Evolutionary conservation across 805 yeast species (phyloP).

Genomic region (Peterozyma toletana): DNA sequence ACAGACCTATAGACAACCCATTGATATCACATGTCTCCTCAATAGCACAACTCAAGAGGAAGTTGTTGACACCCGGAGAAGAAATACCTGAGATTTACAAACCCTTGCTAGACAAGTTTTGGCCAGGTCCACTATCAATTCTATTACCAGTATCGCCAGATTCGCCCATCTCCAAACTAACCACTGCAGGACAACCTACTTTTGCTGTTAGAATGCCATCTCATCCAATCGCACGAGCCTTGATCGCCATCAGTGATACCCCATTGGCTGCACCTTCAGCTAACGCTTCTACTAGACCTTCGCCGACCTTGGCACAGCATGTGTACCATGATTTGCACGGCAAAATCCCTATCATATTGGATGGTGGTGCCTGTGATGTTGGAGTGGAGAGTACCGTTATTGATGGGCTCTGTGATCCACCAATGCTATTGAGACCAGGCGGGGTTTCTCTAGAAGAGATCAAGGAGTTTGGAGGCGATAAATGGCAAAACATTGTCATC

Average conservation of each 20-base stretch:
- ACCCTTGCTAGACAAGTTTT: constrained; percentile 57
- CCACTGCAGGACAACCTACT: constrained; percentile 84
- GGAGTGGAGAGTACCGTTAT: constrained; percentile 95
- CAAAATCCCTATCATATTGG: constrained; percentile 75
- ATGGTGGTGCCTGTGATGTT: constrained; percentile 83
- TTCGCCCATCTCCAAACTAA: constrained; percentile 57
- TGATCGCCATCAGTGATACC: constrained; percentile 74
- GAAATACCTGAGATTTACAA: constrained; percentile 63
- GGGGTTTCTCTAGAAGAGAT: constrained; percentile 83
- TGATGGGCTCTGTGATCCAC: constrained; percentile 82
- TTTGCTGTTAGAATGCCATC: constrained; percentile 89
- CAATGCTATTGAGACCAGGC: constrained; percentile 88
- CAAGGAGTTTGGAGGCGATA: constrained; percentile 51
- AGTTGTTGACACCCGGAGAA: constrained; percentile 33
- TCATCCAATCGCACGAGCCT: constrained; percentile 84
- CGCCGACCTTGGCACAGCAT: constrained; percentile 85
- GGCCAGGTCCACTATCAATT: constrained; percentile 97
- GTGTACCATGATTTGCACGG: constrained; percentile 77
- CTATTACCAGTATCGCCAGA: constrained; percentile 52
- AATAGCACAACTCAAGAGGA: constrained; percentile 56
- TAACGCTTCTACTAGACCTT: constrained; percentile 90
- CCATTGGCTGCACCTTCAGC: constrained; percentile 99
- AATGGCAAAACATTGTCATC: constrained; percentile 57
- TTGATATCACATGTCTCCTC: constrained; percentile 86
- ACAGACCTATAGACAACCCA: constrained; percentile 94